Evolutionary conservation across 805 yeast genomes (phyloP).

Genomic region (Hanseniaspora clermontiae): DNA sequence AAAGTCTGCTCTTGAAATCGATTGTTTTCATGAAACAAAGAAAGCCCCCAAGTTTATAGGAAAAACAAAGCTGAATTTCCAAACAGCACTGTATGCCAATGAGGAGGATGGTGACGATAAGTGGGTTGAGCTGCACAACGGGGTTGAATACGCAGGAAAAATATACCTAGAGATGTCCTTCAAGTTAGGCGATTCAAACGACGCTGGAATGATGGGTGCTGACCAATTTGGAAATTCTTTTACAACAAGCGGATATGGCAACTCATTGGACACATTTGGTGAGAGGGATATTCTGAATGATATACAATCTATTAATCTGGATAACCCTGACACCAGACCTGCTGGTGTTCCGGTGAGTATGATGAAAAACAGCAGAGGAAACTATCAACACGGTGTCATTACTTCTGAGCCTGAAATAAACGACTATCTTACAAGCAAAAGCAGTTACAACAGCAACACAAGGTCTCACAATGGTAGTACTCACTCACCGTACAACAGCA

Average conservation of each 20-base stretch:
- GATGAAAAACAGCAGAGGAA: background rate
- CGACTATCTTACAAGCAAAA: background rate
- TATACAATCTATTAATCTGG: conserved; percentile 19
- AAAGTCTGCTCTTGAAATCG: conserved; percentile 51
- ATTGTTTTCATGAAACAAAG: conserved; percentile 67
- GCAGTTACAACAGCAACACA: background rate
- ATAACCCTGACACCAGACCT: conserved; percentile 23
- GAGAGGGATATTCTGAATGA: conserved; percentile 12
- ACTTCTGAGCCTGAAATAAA: conserved; percentile 10
- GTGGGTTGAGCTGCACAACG: conserved; percentile 65
- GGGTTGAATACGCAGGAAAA: conserved; percentile 71
- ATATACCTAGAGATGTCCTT: conserved; percentile 86
- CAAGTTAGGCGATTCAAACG: conserved; percentile 37
- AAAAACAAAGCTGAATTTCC: conserved; percentile 62
- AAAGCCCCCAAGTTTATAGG: conserved; percentile 81
- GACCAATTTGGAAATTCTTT: conserved; percentile 11
- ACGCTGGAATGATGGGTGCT: conserved; percentile 8
- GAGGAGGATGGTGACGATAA: conserved; percentile 66
- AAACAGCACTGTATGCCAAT: conserved; percentile 54
- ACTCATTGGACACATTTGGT: background rate
- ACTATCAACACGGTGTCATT: background rate
- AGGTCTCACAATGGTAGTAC: background rate
- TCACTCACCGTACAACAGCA: background rate
- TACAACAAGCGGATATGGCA: background rate
- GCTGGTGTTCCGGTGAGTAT: conserved; percentile 26